Conservation (phyloP, 768 basidiomycete species). For the Trametes meyenii region DNA sequence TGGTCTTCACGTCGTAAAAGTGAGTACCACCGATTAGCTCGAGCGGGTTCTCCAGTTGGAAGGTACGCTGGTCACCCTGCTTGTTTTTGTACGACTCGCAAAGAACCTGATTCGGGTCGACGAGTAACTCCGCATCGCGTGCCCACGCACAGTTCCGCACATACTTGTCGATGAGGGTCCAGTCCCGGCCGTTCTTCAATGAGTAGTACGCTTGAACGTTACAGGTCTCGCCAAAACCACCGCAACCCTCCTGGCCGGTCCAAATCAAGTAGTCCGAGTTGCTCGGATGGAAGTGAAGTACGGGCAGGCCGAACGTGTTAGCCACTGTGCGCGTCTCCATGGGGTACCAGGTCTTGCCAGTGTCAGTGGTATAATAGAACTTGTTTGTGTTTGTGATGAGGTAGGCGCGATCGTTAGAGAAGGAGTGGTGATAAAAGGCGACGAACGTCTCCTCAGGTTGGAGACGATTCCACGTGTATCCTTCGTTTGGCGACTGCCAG, state of each 20-base stretch:
- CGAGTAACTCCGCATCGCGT: slow-evolving; percentile 70
- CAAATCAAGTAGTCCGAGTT: slow-evolving; percentile 84
- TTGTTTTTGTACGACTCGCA: slow-evolving; percentile 90
- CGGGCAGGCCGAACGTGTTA: slow-evolving; percentile 74
- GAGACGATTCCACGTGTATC: slow-evolving; percentile 84
- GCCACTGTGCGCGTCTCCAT: slow-evolving; percentile 67
- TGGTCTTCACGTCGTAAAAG: slow-evolving; percentile 72
- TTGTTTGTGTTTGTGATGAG: slow-evolving; percentile 71
- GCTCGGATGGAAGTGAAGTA: slow-evolving; percentile 85
- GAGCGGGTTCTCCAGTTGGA: slow-evolving; percentile 61
- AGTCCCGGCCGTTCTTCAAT: slow-evolving; percentile 73
- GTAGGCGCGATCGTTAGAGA: slow-evolving; percentile 81
- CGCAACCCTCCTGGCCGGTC: slow-evolving; percentile 78
- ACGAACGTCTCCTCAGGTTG: slow-evolving; percentile 67
- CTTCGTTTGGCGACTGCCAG: slow-evolving; percentile 97
- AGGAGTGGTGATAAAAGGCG: slow-evolving; percentile 85
- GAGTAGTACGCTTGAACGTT: slow-evolving; percentile 77
- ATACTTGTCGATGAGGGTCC: slow-evolving; percentile 81
- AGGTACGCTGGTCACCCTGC: slow-evolving; percentile 71
- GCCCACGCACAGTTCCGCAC: slow-evolving; percentile 94
- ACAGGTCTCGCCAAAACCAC: slow-evolving; percentile 53
- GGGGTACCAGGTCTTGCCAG: slow-evolving; percentile 70
- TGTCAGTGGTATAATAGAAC: slow-evolving; percentile 83
- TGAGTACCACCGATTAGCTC: slow-evolving; percentile 77
- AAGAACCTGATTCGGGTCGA: slow-evolving; percentile 87